Evolutionary conservation across 169 alveolate genomes (phyloP).

Genomic region (Perkinsus marinus): DNA sequence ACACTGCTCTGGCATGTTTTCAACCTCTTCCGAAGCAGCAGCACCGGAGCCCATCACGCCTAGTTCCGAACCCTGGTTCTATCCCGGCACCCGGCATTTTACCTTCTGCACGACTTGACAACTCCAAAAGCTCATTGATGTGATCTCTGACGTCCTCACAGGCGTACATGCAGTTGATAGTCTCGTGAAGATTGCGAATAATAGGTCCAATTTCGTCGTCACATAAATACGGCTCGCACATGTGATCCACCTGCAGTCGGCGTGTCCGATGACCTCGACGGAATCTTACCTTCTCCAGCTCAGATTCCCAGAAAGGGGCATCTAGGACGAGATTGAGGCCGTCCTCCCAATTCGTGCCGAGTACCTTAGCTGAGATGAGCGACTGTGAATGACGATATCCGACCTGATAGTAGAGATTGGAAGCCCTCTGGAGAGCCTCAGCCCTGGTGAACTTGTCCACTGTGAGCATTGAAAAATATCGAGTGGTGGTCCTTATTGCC

Average conservation of each 20-base stretch:
- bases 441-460: background rate
- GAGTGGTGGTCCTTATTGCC: background rate
- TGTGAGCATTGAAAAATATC: background rate
- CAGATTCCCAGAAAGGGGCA: background rate
- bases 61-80: background rate
- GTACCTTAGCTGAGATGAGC: background rate
- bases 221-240: background rate
- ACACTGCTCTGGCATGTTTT: background rate
- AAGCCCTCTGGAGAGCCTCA: background rate
- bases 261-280: background rate
- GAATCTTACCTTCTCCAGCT: constrained; percentile 1
- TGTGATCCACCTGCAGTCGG: background rate
- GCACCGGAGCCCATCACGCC: background rate
- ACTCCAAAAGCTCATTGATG: background rate
- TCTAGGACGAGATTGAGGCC: background rate
- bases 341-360: constrained; percentile 9
- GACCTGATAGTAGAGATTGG: background rate
- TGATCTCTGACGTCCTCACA: constrained; percentile 6
- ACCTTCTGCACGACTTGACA: background rate
- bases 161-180: background rate
- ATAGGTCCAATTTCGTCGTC: background rate
- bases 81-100: background rate
- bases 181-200: background rate
- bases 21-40: background rate
- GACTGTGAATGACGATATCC: background rate